A percentile compares a stretch with the other conserved stretches of the same genome.
Evolutionary conservation across 78 protist genomes (phyloP).

Genomic region (Chrysochromulina parva): DNA sequence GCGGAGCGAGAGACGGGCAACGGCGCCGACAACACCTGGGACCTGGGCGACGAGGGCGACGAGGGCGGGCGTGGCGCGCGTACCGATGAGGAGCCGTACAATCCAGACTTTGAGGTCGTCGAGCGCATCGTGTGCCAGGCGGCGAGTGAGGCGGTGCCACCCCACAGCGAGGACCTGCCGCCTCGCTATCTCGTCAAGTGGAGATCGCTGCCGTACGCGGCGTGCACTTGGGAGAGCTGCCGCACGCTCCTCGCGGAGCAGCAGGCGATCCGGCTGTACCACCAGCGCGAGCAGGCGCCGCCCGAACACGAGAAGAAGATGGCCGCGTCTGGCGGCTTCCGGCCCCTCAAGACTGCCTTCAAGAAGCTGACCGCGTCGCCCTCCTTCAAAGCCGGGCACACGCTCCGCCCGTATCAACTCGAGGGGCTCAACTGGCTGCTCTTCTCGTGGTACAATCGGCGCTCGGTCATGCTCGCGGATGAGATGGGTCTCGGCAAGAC

Average conservation of each 20-base stretch:
- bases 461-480: conserved; percentile 46
- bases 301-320: neutral
- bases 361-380: neutral
- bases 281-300: neutral
- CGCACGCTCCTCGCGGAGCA: neutral
- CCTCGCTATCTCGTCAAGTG: neutral
- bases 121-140: neutral
- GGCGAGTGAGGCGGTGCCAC: too few relatives aligned
- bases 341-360: neutral
- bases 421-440: conserved; percentile 59
- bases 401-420: conserved; percentile 44
- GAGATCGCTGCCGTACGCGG: neutral
- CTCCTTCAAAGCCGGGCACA: neutral
- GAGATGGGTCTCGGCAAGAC: conserved; percentile 68
- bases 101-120: neutral
- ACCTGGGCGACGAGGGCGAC: neutral
- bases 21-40: neutral
- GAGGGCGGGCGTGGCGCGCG: neutral
- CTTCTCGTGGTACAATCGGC: conserved; percentile 42
- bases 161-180: neutral
- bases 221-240: neutral
- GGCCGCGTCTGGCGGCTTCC: neutral
- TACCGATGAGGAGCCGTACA: neutral
- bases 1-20: too few relatives aligned
- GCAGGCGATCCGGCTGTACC: too few relatives aligned